Conservation (phyloP, 352 stramenopile species). For the Phytophthora tentaculata region DNA sequence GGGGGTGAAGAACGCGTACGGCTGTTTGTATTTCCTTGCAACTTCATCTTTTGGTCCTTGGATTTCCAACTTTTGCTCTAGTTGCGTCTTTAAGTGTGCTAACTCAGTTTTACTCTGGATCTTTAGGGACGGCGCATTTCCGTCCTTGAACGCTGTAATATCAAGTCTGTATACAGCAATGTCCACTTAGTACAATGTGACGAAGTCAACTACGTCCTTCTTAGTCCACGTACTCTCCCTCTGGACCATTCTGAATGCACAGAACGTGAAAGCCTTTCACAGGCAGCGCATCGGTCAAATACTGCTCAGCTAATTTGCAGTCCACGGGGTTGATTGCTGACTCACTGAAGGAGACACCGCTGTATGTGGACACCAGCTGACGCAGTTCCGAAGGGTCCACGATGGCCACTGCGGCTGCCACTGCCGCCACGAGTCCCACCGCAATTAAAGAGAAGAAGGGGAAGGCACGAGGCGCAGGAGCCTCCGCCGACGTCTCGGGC, state of each 20-base stretch:
- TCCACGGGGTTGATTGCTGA: constrained; percentile 27
- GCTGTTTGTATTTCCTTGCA: constrained; percentile 68
- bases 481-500: background rate
- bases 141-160: constrained; percentile 68
- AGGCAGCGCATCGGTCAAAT: constrained; percentile 56
- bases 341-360: constrained; percentile 6
- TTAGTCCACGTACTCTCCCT: constrained; percentile 19
- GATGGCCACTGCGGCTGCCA: constrained; percentile 23
- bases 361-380: constrained; percentile 37
- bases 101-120: constrained; percentile 47
- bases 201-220: constrained; percentile 1
- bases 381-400: constrained; percentile 32
- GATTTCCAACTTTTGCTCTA: constrained; percentile 54
- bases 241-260: constrained; percentile 46
- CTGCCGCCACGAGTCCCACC: constrained; percentile 37
- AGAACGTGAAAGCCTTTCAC: constrained; percentile 80
- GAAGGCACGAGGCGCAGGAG: constrained; percentile 9
- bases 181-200: constrained; percentile 10
- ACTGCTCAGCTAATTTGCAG: constrained; percentile 44
- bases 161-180: constrained; percentile 38
- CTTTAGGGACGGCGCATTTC: constrained; percentile 38
- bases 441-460: constrained; percentile 24
- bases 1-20: constrained; percentile 68
- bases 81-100: constrained; percentile 40
- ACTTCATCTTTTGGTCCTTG: constrained; percentile 29